Conservation (phyloP, 2,329 filamentous ascomycete species). For the Chaetomiaceae sp. region DNA sequence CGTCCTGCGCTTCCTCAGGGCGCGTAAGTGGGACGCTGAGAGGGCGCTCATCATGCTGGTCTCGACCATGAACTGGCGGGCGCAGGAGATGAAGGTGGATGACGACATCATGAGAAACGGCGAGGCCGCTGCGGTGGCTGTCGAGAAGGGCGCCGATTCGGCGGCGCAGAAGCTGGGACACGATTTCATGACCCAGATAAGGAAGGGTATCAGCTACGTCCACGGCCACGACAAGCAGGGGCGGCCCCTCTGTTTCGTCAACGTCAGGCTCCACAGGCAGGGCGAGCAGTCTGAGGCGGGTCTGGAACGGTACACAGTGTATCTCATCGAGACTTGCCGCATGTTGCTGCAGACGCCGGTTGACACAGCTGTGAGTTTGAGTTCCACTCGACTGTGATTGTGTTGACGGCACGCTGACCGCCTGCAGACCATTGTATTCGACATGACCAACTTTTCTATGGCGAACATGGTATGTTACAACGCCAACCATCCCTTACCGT, state of each 20-base stretch:
- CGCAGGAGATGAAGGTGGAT: conserved; percentile 79
- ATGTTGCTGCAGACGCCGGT: conserved; percentile 73
- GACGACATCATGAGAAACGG: conserved; percentile 77
- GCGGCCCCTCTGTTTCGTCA: conserved; percentile 80
- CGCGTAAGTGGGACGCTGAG: conserved; percentile 94
- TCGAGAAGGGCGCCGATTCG: conserved; percentile 52
- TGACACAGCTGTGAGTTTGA: conserved; percentile 76
- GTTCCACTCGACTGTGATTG: neutral
- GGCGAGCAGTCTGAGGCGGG: conserved; percentile 78
- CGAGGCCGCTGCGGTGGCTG: conserved; percentile 62
- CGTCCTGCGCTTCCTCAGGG: conserved; percentile 74
- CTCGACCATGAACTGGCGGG: conserved; percentile 88
- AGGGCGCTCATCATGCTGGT: conserved; percentile 92
- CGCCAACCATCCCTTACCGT: neutral
- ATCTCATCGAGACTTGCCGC: conserved; percentile 88
- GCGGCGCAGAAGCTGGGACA: conserved; percentile 61
- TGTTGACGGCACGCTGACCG: conserved; percentile 20
- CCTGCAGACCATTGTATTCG: conserved; percentile 81
- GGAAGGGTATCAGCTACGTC: conserved; percentile 88
- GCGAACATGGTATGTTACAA: conserved; percentile 75
- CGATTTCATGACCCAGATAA: conserved; percentile 78
- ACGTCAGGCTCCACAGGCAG: conserved; percentile 74
- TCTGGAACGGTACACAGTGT: conserved; percentile 86
- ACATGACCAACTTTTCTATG: conserved; percentile 90
- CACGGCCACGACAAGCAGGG: conserved; percentile 82